phyloP scores from a whole-genome alignment of 345 rosid genomes.

The Rhizophora mangle region DNA sequence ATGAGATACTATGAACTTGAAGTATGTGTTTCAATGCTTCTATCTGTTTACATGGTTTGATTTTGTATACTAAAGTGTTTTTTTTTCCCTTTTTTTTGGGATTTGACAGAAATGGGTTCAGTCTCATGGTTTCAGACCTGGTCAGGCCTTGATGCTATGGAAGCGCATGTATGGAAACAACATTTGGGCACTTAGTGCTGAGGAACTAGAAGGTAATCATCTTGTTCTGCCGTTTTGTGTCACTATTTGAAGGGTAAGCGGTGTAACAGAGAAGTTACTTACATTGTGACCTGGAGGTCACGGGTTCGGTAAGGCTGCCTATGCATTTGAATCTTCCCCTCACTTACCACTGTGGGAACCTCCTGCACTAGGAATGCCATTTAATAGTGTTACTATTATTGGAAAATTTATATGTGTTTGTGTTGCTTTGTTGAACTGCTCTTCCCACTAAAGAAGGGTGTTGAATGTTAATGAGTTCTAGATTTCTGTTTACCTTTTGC shows the following conservation, averaged over 20 bases:
- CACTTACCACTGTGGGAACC: no score
- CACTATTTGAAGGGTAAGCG: no score
- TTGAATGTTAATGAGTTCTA: background rate
- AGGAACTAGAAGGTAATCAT: constrained; percentile 64
- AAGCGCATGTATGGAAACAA: constrained; percentile 76
- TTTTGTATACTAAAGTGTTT: background rate
- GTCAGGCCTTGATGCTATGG: constrained; percentile 96
- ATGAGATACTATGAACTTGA: constrained; percentile 66
- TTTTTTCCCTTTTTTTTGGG: background rate
- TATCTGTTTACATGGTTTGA: background rate
- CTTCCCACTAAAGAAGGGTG: background rate
- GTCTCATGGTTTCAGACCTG: constrained; percentile 78
- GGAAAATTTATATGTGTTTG: no score
- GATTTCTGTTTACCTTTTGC: background rate
- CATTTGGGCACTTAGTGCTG: constrained; percentile 59
- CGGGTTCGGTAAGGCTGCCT: no score
- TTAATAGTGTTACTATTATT: background rate
- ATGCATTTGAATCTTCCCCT: no score
- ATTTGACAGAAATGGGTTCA: constrained; percentile 72
- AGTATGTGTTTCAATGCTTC: constrained; percentile 32
- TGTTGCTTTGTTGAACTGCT: background rate
- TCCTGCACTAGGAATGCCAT: no score
- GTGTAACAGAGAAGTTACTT: no score
- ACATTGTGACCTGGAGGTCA: no score
- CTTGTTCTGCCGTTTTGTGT: background rate